These are phyloP conservation scores for Cladosporium oxysporum DNA, from an alignment of 2,329 filamentous ascomycete species.

Conservation along the genomic window DNA sequence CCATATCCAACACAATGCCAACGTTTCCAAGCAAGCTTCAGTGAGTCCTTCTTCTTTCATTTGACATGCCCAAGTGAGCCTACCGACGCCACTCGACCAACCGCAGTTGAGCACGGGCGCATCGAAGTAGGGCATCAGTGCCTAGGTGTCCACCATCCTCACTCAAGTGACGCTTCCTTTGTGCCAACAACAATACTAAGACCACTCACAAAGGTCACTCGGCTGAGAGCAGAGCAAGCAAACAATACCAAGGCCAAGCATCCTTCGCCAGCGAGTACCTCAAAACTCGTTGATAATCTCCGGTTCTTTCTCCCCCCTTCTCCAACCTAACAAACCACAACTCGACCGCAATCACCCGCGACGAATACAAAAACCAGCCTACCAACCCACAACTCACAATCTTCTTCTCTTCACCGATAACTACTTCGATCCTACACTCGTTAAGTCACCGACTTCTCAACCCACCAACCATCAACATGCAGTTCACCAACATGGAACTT, in stretches of 20 bases:
- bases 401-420: constrained; percentile 12
- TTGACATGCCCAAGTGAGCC: not conserved
- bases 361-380: constrained; percentile 5
- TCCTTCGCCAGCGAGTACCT: not conserved
- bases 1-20: not conserved
- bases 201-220: constrained; percentile 15
- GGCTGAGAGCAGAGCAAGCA: not conserved
- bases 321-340: constrained; percentile 3
- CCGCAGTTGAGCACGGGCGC: not conserved
- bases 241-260: constrained; percentile 9
- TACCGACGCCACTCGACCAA: not conserved
- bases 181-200: constrained; percentile 22
- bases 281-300: constrained; percentile 11
- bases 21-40: not conserved
- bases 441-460: constrained; percentile 18
- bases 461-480: constrained; percentile 18
- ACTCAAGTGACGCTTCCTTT: constrained; percentile 4
- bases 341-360: constrained; percentile 5
- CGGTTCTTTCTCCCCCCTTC: constrained; percentile 9
- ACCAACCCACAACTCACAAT: not conserved
- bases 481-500: constrained; percentile 15
- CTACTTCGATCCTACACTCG: constrained; percentile 12
- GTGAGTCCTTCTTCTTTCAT: not conserved
- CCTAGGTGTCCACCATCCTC: not conserved
- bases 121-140: not conserved